phyloP scores from a whole-genome alignment of 2,329 filamentous ascomycete genomes.

The Cercospora zeina region DNA sequence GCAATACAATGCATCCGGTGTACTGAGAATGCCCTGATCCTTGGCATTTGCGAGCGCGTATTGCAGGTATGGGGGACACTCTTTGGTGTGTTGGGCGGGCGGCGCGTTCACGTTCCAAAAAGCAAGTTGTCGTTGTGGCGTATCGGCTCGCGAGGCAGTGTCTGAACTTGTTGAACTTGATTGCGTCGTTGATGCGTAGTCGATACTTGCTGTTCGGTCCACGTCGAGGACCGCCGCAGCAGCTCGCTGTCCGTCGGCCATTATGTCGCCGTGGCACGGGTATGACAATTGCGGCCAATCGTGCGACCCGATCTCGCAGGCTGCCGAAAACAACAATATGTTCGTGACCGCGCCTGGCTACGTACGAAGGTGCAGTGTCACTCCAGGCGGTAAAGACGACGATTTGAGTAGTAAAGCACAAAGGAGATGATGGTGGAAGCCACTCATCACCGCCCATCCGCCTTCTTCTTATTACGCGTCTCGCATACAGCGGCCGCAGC shows the following conservation, averaged over 20 bases:
- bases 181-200: not conserved
- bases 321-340: not conserved
- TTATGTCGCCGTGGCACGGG: not conserved
- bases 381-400: not conserved
- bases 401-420: no score
- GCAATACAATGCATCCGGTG: conserved; percentile 65
- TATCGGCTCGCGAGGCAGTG: not conserved
- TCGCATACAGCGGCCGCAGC: not conserved
- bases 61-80: conserved; percentile 71
- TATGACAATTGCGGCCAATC: conserved; percentile 1
- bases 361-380: not conserved
- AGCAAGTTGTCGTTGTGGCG: conserved; percentile 42
- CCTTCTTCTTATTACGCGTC: not conserved
- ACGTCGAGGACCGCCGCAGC: conserved; percentile 4
- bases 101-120: conserved; percentile 87
- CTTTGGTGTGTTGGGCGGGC: conserved; percentile 57
- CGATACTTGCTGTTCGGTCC: not conserved
- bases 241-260: not conserved
- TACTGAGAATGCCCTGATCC: conserved; percentile 68
- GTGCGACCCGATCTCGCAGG: not conserved
- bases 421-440: not conserved
- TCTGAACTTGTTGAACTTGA: conserved; percentile 1
- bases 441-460: not conserved
- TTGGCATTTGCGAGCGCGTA: conserved; percentile 59
- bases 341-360: not conserved